Evolutionary conservation across 2,329 filamentous ascomycete genomes (phyloP), one percentile per base, ranked within the genome.

Genomic region (Diaporthe capsici): DNA sequence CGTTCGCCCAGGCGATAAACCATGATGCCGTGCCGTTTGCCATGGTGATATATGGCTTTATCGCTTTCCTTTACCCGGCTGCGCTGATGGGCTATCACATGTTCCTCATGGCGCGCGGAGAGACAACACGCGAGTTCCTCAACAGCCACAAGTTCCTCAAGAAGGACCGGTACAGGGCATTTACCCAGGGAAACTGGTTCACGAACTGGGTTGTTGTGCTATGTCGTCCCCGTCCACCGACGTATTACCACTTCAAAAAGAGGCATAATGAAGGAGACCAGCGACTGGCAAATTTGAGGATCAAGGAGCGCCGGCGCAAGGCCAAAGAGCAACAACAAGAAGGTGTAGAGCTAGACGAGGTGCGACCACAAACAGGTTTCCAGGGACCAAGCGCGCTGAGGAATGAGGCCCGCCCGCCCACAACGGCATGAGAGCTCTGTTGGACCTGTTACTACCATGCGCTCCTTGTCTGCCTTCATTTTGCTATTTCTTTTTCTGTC

Each of bases 101-200:
- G 63, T 98, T 98, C 86, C 89, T 99, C 58, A 95, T 97, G 86
- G 94, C 92, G 9, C 90, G 96, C 44, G 97, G 96, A 67, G 96
- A 99, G 87, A 99, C 96, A 0, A 99, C 97, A 0, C 90, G 97
- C 79, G 97, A 99, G 84, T 98, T 98, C 83, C 91, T 99, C 78
- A 98, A 98, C 85, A 96, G 94, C 6, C 95, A 98, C 85, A 98
- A 98, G 84, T 98, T 99, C 83, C 87, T 93, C 78, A 97, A 97
- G 85, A 93, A 94, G 80, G 96, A 99, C 83, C 92, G 97, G 17
- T 97, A 98, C 84, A 90, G 96, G 58, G 95, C 97, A 1, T 99
- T 98, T 80, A 96, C 92, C 2, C 95, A 97, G 81, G 93, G 92
- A 49, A 93, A 87, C 79, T 87, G 93, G 65, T 84, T 94, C 81